A percentile compares a stretch with the other conserved stretches of the same genome.
Evolutionary conservation across 139 green algal species (phyloP).

Genomic region (Coelastrella sp.): DNA sequence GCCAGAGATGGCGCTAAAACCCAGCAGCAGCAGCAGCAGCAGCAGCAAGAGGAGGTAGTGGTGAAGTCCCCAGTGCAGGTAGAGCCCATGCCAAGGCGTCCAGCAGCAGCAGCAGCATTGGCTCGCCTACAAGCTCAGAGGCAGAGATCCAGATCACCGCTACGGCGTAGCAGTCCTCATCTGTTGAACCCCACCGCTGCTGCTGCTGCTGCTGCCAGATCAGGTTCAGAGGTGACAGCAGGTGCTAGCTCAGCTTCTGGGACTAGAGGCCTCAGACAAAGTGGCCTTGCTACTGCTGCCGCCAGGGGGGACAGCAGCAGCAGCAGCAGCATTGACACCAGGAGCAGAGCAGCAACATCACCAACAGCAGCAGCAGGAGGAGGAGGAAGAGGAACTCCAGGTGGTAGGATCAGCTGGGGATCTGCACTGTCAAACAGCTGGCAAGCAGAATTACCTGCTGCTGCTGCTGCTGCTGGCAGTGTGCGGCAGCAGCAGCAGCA

Average conservation of each 20-base stretch:
- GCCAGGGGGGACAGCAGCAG: not conserved
- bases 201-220: constrained; percentile 18
- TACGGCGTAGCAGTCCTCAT: not conserved
- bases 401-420: not conserved
- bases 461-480: no score
- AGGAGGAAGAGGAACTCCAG: no score
- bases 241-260: not conserved
- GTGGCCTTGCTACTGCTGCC: not conserved
- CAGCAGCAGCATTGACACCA: not conserved
- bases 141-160: not conserved
- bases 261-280: not conserved
- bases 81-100: not conserved
- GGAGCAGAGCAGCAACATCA: not conserved
- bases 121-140: not conserved
- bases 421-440: not conserved
- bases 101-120: not conserved
- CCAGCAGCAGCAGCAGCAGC: not conserved
- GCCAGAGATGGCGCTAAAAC: not conserved
- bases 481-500: not conserved
- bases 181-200: not conserved
- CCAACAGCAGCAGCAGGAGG: not conserved
- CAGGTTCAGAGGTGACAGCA: not conserved
- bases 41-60: not conserved
- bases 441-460: not conserved
- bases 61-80: not conserved